These are phyloP conservation scores for Karstenula rhodostoma DNA, from an alignment of 2,329 filamentous ascomycete genomes.

Conservation along the genomic window DNA sequence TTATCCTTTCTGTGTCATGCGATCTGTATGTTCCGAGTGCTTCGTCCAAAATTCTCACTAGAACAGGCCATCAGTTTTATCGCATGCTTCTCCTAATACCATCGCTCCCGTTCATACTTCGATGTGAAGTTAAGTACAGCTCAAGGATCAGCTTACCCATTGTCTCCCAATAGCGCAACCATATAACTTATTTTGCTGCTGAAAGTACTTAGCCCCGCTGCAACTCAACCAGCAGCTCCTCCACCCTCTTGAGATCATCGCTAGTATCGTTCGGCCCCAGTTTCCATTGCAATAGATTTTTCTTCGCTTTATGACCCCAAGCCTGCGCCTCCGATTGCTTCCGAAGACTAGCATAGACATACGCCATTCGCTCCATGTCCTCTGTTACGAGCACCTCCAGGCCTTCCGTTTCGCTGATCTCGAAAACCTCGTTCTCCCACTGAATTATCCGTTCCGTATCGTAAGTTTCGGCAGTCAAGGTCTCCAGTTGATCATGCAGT, in stretches of 20 bases:
- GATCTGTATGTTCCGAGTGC: no score
- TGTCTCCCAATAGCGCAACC: neutral
- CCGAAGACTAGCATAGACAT: conserved; percentile 32
- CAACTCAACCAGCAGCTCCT: conserved; percentile 30
- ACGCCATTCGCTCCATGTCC: conserved; percentile 37
- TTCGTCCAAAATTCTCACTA: no score
- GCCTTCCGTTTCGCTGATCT: conserved; percentile 30
- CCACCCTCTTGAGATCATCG: conserved; percentile 26
- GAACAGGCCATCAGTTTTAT: no score
- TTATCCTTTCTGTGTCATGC: no score
- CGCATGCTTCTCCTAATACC: no score
- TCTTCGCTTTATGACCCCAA: conserved; percentile 31
- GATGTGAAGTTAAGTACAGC: no score
- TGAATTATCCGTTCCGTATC: conserved; percentile 30
- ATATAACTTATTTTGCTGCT: neutral
- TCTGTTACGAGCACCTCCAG: conserved; percentile 30
- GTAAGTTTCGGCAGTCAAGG: conserved; percentile 30
- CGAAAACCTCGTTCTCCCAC: conserved; percentile 36
- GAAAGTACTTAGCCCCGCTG: neutral
- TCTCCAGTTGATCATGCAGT: conserved; percentile 24
- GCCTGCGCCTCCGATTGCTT: conserved; percentile 23
- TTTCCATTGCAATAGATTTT: conserved; percentile 30
- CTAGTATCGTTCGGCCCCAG: conserved; percentile 27
- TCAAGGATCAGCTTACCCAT: no score
- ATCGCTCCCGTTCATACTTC: no score